These are phyloP conservation scores for Solanum rostratum DNA, from an alignment of 257 asterid genomes.

Conservation along the genomic window DNA sequence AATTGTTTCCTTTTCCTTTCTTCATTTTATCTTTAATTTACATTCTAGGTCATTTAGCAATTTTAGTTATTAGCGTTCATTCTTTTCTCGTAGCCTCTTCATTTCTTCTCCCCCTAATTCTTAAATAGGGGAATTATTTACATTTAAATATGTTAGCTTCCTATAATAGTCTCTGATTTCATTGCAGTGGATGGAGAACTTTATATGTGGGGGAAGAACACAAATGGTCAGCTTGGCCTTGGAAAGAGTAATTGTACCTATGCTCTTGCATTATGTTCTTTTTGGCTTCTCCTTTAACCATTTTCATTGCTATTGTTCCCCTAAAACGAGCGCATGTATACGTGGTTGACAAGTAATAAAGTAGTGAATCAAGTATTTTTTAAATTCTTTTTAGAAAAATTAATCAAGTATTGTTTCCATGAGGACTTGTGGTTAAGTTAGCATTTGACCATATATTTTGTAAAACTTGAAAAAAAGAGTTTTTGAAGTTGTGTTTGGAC, in stretches of 20 bases:
- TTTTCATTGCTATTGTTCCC: neutral
- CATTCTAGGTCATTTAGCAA: neutral
- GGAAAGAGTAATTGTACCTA: conserved; percentile 65
- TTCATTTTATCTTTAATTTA: neutral
- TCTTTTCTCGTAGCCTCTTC: neutral
- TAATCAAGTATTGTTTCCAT: neutral
- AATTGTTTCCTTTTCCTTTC: neutral
- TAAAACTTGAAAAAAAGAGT: neutral
- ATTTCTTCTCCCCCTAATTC: neutral
- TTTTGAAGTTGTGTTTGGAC: neutral
- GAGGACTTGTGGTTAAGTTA: neutral
- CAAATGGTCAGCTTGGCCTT: conserved; percentile 91
- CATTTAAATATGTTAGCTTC: neutral
- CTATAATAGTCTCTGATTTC: neutral
- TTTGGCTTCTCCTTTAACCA: conserved; percentile 1
- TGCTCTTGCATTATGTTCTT: neutral
- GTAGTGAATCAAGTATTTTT: neutral
- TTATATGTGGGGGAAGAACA: conserved; percentile 88
- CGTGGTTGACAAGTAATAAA: neutral
- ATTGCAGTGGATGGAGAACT: conserved; percentile 85
- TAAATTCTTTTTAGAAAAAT: neutral
- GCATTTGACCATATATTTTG: neutral
- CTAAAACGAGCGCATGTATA: neutral
- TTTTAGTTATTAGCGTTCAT: neutral
- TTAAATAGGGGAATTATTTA: neutral